Percentiles rank a stretch among this genome's conserved stretches.
Conservation (phyloP, 768 basidiomycete species). For the Russula griseocarnosa region DNA sequence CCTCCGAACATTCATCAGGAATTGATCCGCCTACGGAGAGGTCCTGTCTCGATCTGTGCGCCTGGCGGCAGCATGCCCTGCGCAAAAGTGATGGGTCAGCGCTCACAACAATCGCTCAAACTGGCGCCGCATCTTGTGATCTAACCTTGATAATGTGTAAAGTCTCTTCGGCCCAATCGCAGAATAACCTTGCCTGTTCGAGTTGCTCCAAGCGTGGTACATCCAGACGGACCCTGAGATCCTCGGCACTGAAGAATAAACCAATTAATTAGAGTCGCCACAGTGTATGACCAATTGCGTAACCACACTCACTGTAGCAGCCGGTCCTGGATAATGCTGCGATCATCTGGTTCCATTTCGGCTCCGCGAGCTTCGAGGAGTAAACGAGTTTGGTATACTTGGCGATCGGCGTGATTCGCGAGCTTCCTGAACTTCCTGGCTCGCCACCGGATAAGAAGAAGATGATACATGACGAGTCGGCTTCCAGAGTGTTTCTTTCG, state of each 20-base stretch:
- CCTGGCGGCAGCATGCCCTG: not conserved
- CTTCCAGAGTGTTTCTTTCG: no score
- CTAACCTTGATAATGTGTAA: not conserved
- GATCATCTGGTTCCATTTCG: not conserved
- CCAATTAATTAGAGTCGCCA: not conserved
- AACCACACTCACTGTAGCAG: constrained; percentile 1
- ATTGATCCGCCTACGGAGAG: not conserved
- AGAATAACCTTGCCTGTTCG: not conserved
- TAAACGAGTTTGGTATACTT: not conserved
- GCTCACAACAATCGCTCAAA: not conserved
- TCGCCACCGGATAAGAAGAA: not conserved
- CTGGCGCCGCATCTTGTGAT: not conserved
- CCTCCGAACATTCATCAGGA: not conserved
- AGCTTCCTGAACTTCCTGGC: not conserved
- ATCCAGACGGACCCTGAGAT: not conserved
- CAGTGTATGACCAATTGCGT: not conserved
- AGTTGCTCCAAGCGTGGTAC: not conserved
- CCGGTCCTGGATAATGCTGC: not conserved
- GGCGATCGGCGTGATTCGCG: not conserved
- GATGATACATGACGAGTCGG: not conserved
- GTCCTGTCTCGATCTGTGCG: not conserved
- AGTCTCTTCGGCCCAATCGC: not conserved
- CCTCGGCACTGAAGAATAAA: not conserved
- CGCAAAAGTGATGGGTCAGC: not conserved
- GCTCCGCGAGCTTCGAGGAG: not conserved